Evolutionary conservation across 176 grass and related monocot species (phyloP), one percentile per base, ranked within the genome.

Genomic region (Lolium rigidum): DNA sequence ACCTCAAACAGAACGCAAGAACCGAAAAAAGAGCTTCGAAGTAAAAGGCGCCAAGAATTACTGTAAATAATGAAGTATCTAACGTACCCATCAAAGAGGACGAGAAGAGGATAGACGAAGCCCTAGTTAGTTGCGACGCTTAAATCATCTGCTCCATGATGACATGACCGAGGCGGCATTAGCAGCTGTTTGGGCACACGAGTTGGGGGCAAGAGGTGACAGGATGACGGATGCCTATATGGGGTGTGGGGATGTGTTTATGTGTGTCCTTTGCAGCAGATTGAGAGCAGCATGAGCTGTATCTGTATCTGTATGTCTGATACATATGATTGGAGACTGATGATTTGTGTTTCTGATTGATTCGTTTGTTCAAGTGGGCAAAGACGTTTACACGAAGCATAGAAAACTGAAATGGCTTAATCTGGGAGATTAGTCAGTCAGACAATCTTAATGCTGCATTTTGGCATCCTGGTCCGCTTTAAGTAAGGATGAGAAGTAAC

Each of bases 261-360:
- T 6, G 63, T 15, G 37, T 22, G 26, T 65, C 65, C 47, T 35
- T 46, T 2, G 76, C 51, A 21, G 52, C 65, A 49, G 52, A 68
- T 15, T 31, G 81, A 41, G 60, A 82, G 83, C 82, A 44, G 70
- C 71, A 18, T 91, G 85, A 91, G 89, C 89, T 87, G 89, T 87
- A 68, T 80, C 85, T 80, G 89, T 87, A 68, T 76, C 85, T 81
- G 85, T 87, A 76, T 80, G 51, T 28, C 76, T 69, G 85, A 41
- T 87, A 80, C 74, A 49, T 74, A 90, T 83, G 89, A 90, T 90
- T 90, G 84, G 84, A 62, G 84, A 74, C 47, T 79, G 18, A 60
- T 51, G 48, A 38, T 72, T 35, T 68, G 26, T 81, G 76, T 47
- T 14, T 35, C 1, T 10, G 73, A 5, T 9, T 59, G 37, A 7